Evolutionary conservation across 768 basidiomycete genomes (phyloP), one percentile per base, ranked within the genome.

Genomic region (Mycena sanguinolenta): DNA sequence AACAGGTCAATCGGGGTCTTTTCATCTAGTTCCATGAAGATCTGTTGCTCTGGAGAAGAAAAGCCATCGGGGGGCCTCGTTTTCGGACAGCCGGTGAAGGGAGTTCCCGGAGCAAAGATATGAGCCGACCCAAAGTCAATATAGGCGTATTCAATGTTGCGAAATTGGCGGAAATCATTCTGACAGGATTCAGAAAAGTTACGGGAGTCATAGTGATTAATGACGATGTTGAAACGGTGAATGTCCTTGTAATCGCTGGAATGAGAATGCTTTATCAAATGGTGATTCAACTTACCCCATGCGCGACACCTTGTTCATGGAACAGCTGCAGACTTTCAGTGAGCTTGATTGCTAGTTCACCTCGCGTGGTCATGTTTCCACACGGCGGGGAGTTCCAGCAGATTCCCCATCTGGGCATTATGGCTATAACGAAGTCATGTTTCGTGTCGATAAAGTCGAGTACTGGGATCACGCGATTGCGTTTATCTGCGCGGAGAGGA

Each of bases 181-280:
- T n/a, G 25, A 16, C 13, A 2, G 34, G 36, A 23, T 58, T 25
- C 34, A n/a, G 57, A 58, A 27, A 58, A 50, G n/a, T 58, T 42
- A n/a, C 34, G 57, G 13, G 57, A 36, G 39, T 58, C 57, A 36
- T 27, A 5, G 19, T 38, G 32, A 36, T 58, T 58, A n/a, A 58
- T 58, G 21, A 58, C 57, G 57, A 58, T 58, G 21, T 58, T 58
- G 57, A 42, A 58, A 27, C 36, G 36, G 12, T 58, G 57, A 27
- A 58, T 58, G 38, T 58, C 57, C 57, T 58, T 10, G 36, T 17
- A 23, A 30, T 25, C 25, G 34, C 13, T 58, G 34, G 32, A 54
- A 38, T 32, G 57, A 38, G 57, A 23, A 58, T 25, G 25, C 38
- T 0, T 4, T 7, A n/a, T n/a, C 14, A 49, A 21, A 44, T 21